Evolutionary conservation across 345 rosid species (phyloP), one percentile per base, ranked within the genome.

Genomic region (Salix purpurea): DNA sequence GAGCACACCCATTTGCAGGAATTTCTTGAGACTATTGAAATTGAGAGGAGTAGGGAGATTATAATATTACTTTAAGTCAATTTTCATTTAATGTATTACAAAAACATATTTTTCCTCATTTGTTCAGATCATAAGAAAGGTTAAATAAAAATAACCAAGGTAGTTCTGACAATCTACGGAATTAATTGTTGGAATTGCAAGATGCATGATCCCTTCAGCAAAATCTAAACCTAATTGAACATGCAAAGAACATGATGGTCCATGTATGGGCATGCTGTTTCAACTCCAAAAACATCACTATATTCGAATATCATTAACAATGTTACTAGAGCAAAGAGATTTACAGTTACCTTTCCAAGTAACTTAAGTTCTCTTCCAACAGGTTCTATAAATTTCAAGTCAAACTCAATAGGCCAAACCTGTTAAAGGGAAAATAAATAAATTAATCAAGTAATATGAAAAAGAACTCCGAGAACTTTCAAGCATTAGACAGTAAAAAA

Each of bases 381-480:
- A 6, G 96, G 99, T 79, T 95, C 94, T 83, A 93, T 58, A 76
- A 91, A 93, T 82, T 87, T 90, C 65, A 91, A 83, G 83, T 93
- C 83, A 76, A 93, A 88, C 19, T 91, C 90, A 80, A 93, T 77
- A 3, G 99, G 99, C 99, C 97, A 95, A 10, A 93, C 93, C 97
- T 93, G 81, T 70, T 15, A 66, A 80, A 21, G 72, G 9, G n/a
- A 21, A 83, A 70, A 42, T 2, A 28, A 65, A 4, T 15, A n/a
- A 56, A 4, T 16, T 40, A 40, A 40, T 32, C 26, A 18, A 24
- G 42, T 58, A 1, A 18, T 13, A 24, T 14, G 12, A n/a, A 1
- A 6, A 65, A 74, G 9, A 66, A 32, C 62, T 46, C 50, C 1
- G 18, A 75, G n/a, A 48, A 66, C 64, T 58, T 60, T 24, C 12